Percentiles rank a stretch among this genome's conserved stretches.
These are phyloP conservation scores for Cystoisospora suis DNA, from an alignment of 169 alveolate genomes.

Conservation along the genomic window DNA sequence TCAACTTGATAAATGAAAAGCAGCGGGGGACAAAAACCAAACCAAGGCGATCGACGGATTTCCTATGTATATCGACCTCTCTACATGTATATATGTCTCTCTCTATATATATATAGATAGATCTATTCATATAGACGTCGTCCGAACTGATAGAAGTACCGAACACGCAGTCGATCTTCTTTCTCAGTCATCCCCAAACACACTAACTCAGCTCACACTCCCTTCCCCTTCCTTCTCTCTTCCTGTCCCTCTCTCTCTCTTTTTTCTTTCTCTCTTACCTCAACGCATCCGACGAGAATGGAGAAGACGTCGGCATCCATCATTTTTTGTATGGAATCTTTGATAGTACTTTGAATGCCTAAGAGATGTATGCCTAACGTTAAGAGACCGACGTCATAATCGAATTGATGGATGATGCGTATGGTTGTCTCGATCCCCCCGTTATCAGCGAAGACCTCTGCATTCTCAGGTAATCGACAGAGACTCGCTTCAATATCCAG, in stretches of 20 bases:
- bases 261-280: slow-evolving; percentile 76
- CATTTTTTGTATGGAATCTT: slow-evolving; percentile 80
- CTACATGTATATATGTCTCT: too few relatives aligned
- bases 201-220: too few relatives aligned
- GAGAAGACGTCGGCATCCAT: slow-evolving; percentile 85
- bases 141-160: too few relatives aligned
- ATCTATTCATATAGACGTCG: too few relatives aligned
- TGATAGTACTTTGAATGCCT: slow-evolving; percentile 80
- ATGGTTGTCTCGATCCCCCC: slow-evolving; percentile 83
- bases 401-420: slow-evolving; percentile 80
- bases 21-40: too few relatives aligned
- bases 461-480: slow-evolving; percentile 83
- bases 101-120: too few relatives aligned
- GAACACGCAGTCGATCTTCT: too few relatives aligned
- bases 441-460: slow-evolving; percentile 76
- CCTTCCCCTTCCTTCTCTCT: neutral
- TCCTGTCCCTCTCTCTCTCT: neutral
- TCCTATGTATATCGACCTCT: too few relatives aligned
- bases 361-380: slow-evolving; percentile 82
- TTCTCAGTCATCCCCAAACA: too few relatives aligned
- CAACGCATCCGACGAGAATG: slow-evolving; percentile 80
- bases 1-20: too few relatives aligned
- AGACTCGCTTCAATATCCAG: slow-evolving; percentile 85
- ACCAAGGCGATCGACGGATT: too few relatives aligned
- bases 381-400: slow-evolving; percentile 82